Base-by-base conservation (phyloP, 352 stramenopile species). In the Phytopythium litorale region DNA sequence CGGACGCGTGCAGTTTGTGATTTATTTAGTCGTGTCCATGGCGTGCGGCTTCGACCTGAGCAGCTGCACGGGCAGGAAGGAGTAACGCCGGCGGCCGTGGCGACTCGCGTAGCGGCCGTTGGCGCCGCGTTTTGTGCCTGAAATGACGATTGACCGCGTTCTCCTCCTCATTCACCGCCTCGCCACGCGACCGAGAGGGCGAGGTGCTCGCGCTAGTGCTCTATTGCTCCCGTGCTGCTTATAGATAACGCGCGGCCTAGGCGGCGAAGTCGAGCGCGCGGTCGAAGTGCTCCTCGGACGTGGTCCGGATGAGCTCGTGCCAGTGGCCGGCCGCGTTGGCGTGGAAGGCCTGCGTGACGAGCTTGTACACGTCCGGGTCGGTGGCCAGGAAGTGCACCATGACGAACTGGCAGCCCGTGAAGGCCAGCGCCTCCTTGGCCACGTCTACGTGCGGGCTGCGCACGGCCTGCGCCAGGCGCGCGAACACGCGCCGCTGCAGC, bases 1-100 rank as follows among this genome's bases (percentile, higher is more conserved):
- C 35, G n/a, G 42, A 12, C 55, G 21, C 7, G n/a, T 42, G 19
- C 64, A 83, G 63, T 83, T 96, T 77, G 70, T 96, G 48, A 63
- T 95, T 48, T 96, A 96, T 75, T 76, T 95, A 62, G 77, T 94
- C 58, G 76, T 94, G 38, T 91, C 85, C 18, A 93, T 94, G 86
- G 84, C 86, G 33, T 96, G 89, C 57, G 87, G 89, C 42, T 93
- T 94, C 35, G 80, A 89, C 60, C 84, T 97, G 21, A 92, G 82
- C 59, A 76, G 76, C 65, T 93, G 86, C 68, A 81, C 78, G n/a
- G 78, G 81, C 64, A 82, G 80, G 37, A 70, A 75, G 50, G 68
- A 79, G 21, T 60, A 25, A 49, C 12, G 11, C 32, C n/a, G 32
- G 6, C 38, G 38, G 28, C 28, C 28, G 4, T 32, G 28, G 5